Evolutionary conservation across 2,329 filamentous ascomycete genomes (phyloP), one percentile per base, ranked within the genome.

Genomic region (Paracorniculantispora psalliotae): DNA sequence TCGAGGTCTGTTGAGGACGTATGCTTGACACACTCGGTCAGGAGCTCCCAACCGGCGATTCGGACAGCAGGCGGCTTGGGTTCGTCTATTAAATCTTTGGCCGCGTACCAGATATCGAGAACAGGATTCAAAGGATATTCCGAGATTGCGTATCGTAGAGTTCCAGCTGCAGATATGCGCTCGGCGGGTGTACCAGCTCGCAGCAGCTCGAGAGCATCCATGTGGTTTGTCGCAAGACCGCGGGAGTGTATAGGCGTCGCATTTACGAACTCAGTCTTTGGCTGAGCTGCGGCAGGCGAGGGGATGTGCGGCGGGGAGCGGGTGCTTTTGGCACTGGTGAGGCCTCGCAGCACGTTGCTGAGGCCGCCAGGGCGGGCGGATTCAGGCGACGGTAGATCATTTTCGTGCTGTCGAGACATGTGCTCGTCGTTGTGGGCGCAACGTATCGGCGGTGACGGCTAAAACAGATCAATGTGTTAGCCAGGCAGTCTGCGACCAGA

Each of bases 1-100:
- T 89, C 86, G 30, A 88, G 77, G 63, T 86, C 84, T n/a, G 84
- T 86, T 6, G 84, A 83, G 6, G 81, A 78, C 5, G 78, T 72
- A 67, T 88, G 82, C 65, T 84, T 83, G 59, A 84, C 84, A 66
- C 86, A 89, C 66, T 86, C 84, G 26, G 80, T 82, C 46, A 90
- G 72, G 12, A 90, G 78, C 63, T 84, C 82, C 80, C 86, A 89
- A 19, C 85, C 87, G n/a, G 82, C 81, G 51, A 74, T 72, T 26
- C 87, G 80, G 63, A 80, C 79, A 28, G 78, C 70, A 4, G 68
- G 68, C n/a, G 83, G 71, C 57, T 87, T 86, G 23, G 73, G 70
- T 7, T 80, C 72, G 28, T 86, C 78, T 60, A 89, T 84, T 60
- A 89, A 74, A 65, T 89, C 85, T 67, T 85, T 86, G 48, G 79